Evolutionary conservation across 2,329 filamentous ascomycete species (phyloP), one percentile per base, ranked within the genome.

Genomic region (Pestalotiopsis sp.): DNA sequence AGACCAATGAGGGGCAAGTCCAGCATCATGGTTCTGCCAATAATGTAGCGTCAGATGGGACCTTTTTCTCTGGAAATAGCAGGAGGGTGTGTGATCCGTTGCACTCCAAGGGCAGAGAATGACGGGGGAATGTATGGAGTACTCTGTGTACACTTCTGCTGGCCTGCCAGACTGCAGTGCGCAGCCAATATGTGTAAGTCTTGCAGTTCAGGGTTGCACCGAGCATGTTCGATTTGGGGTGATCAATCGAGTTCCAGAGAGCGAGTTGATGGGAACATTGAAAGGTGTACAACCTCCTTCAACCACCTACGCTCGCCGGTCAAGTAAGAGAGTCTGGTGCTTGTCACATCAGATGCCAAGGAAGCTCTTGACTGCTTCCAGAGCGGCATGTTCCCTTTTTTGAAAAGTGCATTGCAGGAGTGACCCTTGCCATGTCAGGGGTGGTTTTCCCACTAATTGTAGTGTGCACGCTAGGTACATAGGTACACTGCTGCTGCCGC

Each of bases 21-120:
- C 63, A 66, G 63, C 63, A 23, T 49, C 23, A 27, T 49, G 63
- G 63, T 66, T 66, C 63, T 66, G 63, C 63, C 63, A 56, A 13
- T 49, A 36, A 64, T 25, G 23, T 40, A 36, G 38, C 61, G 38
- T 20, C n/a, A 36, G 14, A 27, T 27, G 57, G 23, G 4, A 2
- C 9, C 31, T 9, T 36, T 36, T 36, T 36, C 31, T 36, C 31
- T 36, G 57, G 13, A 17, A 36, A 7, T 11, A n/a, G 23, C 9
- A 59, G 23, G 27, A 17, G 57, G 57, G 57, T 59, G 57, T 27
- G 56, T 58, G 14, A 20, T 52, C 45, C 45, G 14, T 13, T 52
- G 2, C 45, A 52, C 14, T 17, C 17, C 57, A 14, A 59, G 23
- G 31, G 31, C 31, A 36, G 31, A 36, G 6, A 31, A 36, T 36